Evolutionary conservation across 73 alveolate species (phyloP), one percentile per base, ranked within the genome.

Genomic region (Symbiodinium pilosum): DNA sequence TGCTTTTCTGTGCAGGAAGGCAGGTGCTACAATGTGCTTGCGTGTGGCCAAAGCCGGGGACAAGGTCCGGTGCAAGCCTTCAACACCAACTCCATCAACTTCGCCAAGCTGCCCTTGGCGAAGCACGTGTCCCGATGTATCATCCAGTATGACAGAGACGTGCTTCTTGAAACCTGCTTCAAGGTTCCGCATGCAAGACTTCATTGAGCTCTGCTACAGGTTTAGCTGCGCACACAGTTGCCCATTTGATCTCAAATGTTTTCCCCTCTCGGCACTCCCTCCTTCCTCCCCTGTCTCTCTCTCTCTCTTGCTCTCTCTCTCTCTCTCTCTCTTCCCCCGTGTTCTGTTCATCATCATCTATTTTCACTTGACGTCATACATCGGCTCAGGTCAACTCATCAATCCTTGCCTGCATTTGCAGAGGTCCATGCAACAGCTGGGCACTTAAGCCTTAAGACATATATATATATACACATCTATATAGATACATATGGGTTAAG

Each of bases 361-460:
- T n/a, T n/a, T n/a, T n/a, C n/a, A n/a, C n/a, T n/a, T n/a, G 42
- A 34, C n/a, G 2, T 36, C 41, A 26, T 32, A 18, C 51, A 8
- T 36, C 5, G 40, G 34, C 43, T 54, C 81, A 56, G 81, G 97
- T 52, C 97, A 91, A n/a, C 88, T 91, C 42, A 91, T 91, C 97
- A 91, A 91, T 71, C 97, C 97, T n/a, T 91, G 97, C 77, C 68
- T 91, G 97, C 97, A 91, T 54, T 69, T 91, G 36, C 97, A 91
- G 97, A 69, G 97, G 26, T 91, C 97, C 20, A 30, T 91, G 97
- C 97, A 91, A 41, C 97, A 91, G 89, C 24, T 24, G 59, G 56
- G 56, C 88, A 54, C 56, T 24, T 20, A 81, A 38, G 24, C 56
- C 38, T n/a, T n/a, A n/a, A n/a, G n/a, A n/a, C n/a, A n/a, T n/a